These are phyloP conservation scores for Pseudovirgaria hyperparasitica DNA, from an alignment of 2,329 filamentous ascomycete genomes.

Conservation along the genomic window DNA sequence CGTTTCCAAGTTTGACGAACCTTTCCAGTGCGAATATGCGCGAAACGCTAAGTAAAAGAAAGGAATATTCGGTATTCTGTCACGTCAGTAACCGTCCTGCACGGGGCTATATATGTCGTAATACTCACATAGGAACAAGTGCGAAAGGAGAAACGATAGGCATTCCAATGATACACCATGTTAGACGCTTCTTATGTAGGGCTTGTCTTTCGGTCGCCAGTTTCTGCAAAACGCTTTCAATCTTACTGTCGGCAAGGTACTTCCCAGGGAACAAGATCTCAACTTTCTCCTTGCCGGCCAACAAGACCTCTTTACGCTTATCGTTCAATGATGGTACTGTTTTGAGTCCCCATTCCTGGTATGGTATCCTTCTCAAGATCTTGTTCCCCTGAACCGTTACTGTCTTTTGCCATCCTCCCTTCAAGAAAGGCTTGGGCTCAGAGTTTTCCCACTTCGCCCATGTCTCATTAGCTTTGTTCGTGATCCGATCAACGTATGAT, in stretches of 20 bases:
- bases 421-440: constrained; percentile 32
- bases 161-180: constrained; percentile 72
- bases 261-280: constrained; percentile 65
- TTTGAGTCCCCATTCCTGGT: constrained; percentile 96
- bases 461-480: constrained; percentile 56
- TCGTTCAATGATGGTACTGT: constrained; percentile 74
- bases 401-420: constrained; percentile 68
- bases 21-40: constrained; percentile 41
- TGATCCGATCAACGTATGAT: constrained; percentile 56
- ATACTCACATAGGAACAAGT: constrained; percentile 68
- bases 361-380: constrained; percentile 76
- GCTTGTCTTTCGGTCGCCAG: constrained; percentile 71
- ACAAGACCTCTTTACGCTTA: constrained; percentile 50
- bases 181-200: constrained; percentile 62
- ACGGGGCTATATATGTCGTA: constrained; percentile 1
- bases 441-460: constrained; percentile 85
- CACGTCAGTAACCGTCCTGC: constrained; percentile 6
- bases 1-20: constrained; percentile 3
- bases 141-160: constrained; percentile 75
- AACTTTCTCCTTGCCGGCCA: constrained; percentile 50
- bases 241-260: constrained; percentile 51
- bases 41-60: constrained; percentile 94
- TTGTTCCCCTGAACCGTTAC: constrained; percentile 79
- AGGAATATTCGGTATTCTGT: constrained; percentile 78
- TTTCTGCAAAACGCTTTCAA: constrained; percentile 51